phyloP scores from a whole-genome alignment of 352 stramenopile species.

The Ophiocytium majus region DNA sequence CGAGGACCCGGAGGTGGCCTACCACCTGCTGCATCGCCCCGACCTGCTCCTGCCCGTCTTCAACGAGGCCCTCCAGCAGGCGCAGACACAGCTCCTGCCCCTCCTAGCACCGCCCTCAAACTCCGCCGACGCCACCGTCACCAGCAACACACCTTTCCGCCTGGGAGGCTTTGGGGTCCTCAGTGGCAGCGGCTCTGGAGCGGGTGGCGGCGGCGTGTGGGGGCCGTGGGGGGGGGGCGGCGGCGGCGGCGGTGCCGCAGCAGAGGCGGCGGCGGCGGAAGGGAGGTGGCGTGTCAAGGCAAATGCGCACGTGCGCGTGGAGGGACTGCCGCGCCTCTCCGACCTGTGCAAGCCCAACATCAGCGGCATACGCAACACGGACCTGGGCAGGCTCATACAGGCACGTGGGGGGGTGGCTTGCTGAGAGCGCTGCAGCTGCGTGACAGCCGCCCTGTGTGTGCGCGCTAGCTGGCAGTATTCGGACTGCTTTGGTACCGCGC shows the following conservation, averaged over 20 bases:
- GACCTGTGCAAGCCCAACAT: conserved; percentile 78
- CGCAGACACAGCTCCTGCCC: background rate
- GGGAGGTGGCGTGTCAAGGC: conserved; percentile 59
- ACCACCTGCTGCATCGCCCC: conserved; percentile 40
- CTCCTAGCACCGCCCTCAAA: background rate
- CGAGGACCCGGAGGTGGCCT: conserved; percentile 42
- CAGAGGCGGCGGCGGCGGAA: background rate
- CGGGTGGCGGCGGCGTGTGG: background rate
- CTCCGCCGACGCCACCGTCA: too few relatives aligned
- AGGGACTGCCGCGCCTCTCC: conserved; percentile 78
- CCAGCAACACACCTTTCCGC: too few relatives aligned
- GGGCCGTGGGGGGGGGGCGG: background rate
- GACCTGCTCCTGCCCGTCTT: conserved; percentile 48
- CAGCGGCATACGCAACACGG: conserved; percentile 75
- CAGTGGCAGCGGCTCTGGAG: background rate
- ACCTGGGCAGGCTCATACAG: conserved; percentile 81
- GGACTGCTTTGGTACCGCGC: too few relatives aligned
- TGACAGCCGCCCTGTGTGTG: conserved; percentile 37
- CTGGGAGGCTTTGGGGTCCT: too few relatives aligned
- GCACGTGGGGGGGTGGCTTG: conserved; percentile 61
- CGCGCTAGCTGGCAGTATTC: too few relatives aligned
- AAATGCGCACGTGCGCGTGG: conserved; percentile 78
- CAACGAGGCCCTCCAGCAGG: conserved; percentile 37
- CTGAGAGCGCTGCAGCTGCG: background rate
- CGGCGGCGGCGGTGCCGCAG: too few relatives aligned